Base-by-base conservation (phyloP, 2,329 filamentous ascomycete species). In the Aspergillus puulaauensis region DNA sequence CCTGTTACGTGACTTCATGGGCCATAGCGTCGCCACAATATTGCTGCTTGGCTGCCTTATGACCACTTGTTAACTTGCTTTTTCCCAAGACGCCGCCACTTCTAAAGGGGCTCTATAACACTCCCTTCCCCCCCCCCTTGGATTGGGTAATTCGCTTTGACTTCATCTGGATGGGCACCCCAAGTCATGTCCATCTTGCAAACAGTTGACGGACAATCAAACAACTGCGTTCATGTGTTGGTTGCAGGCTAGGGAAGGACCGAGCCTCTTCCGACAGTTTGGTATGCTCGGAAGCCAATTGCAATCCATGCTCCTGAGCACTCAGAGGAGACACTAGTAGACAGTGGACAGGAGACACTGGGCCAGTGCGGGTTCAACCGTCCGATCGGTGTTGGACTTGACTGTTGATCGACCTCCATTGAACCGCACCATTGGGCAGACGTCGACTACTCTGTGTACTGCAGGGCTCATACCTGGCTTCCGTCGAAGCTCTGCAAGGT, bases 1-100 rank as follows among this genome's bases (percentile, higher is more conserved):
- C 51, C 56, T 35, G 45, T 54, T 54, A 46, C 47, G 44, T 51
- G 39, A 12, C 41, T 11, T 4, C 6, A 27, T 17, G 27, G 33
- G 31, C 49, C 27, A 56, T 59, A 56, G 57, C 45, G 48, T 21
- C 48, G 52, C 19, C 47, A 56, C 57, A 56, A 59, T 17, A 17
- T 59, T 59, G 27, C 27, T 48, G 19, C 47, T 45, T 40, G n/a
- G 27, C 14, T 40, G 17, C 31, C 45, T 48, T 48, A 48, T 48
- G 45, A 35, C 45, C 45, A 48, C 45, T 48, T 48, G 45, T 48
- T 19, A 12, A 48, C 45, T 48, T 48, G 27, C 45, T 37, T 33
- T 27, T 21, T 17, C 35, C n/a, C 19, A 27, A 41, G 31, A 52
- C 15, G 27, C 27, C 27, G 40, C 51, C 51, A 40, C 31, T 21